Conservation (phyloP, 139 green algal species). For the Auxenochlorella pyrenoidosa region DNA sequence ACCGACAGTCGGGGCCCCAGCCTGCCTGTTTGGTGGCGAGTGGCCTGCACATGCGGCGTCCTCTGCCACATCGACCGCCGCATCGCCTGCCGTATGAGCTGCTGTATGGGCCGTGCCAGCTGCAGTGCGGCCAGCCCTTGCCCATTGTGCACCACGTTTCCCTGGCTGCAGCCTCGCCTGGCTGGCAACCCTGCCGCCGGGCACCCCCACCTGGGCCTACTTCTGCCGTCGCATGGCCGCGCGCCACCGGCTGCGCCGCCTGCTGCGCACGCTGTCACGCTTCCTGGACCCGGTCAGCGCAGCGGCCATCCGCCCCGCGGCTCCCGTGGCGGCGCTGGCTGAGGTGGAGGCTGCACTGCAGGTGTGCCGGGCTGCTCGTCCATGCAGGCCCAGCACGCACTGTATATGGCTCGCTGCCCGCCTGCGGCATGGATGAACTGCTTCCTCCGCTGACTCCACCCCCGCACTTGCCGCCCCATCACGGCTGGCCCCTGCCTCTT, state of each 20-base stretch:
- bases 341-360: conserved; percentile 26
- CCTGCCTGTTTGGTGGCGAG: too few relatives aligned
- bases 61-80: too few relatives aligned
- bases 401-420: not conserved
- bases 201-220: not conserved
- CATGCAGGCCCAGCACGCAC: too few relatives aligned
- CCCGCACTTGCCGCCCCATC: too few relatives aligned
- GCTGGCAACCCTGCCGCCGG: conserved; percentile 8
- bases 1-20: too few relatives aligned
- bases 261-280: conserved; percentile 5
- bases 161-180: conserved; percentile 3
- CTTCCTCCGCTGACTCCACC: too few relatives aligned
- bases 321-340: not conserved
- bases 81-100: too few relatives aligned
- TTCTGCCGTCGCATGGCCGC: conserved; percentile 22
- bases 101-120: too few relatives aligned
- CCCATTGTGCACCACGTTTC: not conserved
- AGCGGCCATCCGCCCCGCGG: not conserved
- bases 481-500: too few relatives aligned
- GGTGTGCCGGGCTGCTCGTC: not conserved
- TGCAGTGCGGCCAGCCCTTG: too few relatives aligned
- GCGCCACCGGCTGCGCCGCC: conserved; percentile 17
- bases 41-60: too few relatives aligned
- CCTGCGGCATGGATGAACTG: too few relatives aligned
- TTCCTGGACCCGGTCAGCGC: conserved; percentile 16